Base-by-base conservation (phyloP, 352 stramenopile species). In the Globisporangium sylvaticum region DNA sequence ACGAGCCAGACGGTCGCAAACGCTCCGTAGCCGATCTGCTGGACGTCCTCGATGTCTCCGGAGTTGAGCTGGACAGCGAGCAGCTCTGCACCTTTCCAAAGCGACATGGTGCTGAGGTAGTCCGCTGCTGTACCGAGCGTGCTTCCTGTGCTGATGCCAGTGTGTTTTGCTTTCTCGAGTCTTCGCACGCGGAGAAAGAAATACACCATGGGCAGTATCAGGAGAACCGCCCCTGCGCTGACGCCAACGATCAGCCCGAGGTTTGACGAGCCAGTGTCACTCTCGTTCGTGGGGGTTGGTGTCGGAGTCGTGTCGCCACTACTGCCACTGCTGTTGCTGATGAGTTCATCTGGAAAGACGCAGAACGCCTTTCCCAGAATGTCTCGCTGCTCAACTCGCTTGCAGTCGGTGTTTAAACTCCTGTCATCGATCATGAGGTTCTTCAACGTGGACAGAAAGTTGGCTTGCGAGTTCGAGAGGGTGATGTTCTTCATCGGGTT, bases 11-110 rank as follows among this genome's bases (percentile, higher is more conserved):
- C 63, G 1, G 37, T 58, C 1, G 12, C 63, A 22, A 52, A 68
- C 9, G 55, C 63, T 24, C 55, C 55, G 25, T n/a, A 8, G 3
- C 63, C 63, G 24, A 64, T 58, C 14, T 15, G 15, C 22, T 65
- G 60, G 0, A 88, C 37, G 25, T 89, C 79, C 42, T 78, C 56
- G n/a, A 89, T 73, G 44, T 89, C 77, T 25, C 84, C 67, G 20
- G 55, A 46, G 20, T 77, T 75, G 6, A 86, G 54, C 48, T 84
- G 72, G 18, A 86, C 22, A 2, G 78, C 73, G 24, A 86, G 46
- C 34, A 86, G 70, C n/a, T 79, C 74, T 20, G 70, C 58, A n/a
- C 84, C 78, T 18, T 78, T 77, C 74, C 78, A 86, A 10, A 83
- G 29, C 29, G 78, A 84, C 24, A n/a, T 27, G 18, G 1, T 42